Base-by-base conservation (phyloP, 306 rosid genomes). In the Cicer arietinum region DNA sequence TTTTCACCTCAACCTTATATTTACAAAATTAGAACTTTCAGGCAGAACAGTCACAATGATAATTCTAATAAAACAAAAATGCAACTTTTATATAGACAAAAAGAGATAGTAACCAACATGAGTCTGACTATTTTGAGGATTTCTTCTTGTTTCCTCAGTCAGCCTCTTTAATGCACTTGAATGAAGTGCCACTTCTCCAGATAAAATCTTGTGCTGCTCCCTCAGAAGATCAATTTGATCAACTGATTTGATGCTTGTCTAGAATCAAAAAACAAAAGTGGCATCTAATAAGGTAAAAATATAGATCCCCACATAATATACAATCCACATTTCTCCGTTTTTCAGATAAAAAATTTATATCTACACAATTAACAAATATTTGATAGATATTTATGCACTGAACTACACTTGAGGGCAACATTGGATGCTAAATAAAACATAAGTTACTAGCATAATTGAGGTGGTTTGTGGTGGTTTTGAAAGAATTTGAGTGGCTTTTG, bases 101-200 rank as follows among this genome's bases (percentile, higher is more conserved):
- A 77, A 63, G 77, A 22, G 56, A 65, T 75, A 72, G 79, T 61
- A 50, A 84, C 75, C 81, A 86, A 91, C 98, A 75, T 94, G 83
- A 80, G 88, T 81, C 81, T 83, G 90, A 75, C 86, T 87, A 78
- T 84, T 87, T 77, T 87, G 87, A 67, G 97, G 97, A 75, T 81
- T 87, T 89, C 82, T 83, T 76, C 80, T 68, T 42, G 88, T 90
- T 83, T 91, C 96, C 73, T 94, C 93, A 41, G 93, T 86, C 84
- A 94, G 81, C 82, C 97, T 87, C 90, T 91, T 94, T 85, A 94
- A 82, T 78, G 95, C 85, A 77, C 98, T 90, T 71, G 92, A 87
- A 83, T 89, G 96, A 69, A 94, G 95, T 64, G 97, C 97, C 71
- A 94, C 90, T 88, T 94, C 97, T 82, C 90, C 97, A 20, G 93